phyloP scores from a whole-genome alignment of 2,329 filamentous ascomycete species.

The Fusarium decemcellulare region DNA sequence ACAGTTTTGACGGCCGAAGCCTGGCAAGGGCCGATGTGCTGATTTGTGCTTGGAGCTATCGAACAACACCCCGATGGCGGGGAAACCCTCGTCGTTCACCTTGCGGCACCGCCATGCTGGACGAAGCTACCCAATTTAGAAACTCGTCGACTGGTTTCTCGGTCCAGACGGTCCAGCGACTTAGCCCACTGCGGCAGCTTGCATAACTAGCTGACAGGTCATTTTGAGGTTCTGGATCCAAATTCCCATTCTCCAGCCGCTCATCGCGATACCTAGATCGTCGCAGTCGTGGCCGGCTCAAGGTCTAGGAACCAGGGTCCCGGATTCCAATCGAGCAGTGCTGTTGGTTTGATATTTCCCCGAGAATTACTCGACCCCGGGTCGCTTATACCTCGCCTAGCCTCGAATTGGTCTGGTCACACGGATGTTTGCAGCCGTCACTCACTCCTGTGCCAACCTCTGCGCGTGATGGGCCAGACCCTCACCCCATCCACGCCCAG shows the following conservation, averaged over 20 bases:
- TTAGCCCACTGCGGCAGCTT: neutral
- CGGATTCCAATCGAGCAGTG: neutral
- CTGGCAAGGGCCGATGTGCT: neutral
- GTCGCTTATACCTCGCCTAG: neutral
- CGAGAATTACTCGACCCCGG: neutral
- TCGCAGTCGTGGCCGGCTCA: neutral
- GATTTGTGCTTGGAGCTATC: constrained; percentile 3
- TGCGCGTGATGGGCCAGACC: neutral
- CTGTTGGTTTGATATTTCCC: neutral
- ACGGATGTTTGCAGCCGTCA: neutral
- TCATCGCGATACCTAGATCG: neutral
- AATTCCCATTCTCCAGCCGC: neutral
- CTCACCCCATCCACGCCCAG: neutral
- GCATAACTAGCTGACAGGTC: constrained; percentile 14
- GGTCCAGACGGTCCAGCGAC: constrained; percentile 8
- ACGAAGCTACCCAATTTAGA: constrained; percentile 4
- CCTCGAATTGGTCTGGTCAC: neutral
- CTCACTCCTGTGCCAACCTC: neutral
- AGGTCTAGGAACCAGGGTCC: neutral
- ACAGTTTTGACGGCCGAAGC: neutral
- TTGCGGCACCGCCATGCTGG: constrained; percentile 5
- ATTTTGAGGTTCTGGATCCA: constrained; percentile 1
- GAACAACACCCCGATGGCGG: neutral
- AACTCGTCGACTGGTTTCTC: neutral
- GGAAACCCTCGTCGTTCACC: constrained; percentile 2